Percentiles rank a stretch among this genome's conserved stretches.
Evolutionary conservation across 106 monocot species (phyloP).

Genomic region (Vanilla planifolia): DNA sequence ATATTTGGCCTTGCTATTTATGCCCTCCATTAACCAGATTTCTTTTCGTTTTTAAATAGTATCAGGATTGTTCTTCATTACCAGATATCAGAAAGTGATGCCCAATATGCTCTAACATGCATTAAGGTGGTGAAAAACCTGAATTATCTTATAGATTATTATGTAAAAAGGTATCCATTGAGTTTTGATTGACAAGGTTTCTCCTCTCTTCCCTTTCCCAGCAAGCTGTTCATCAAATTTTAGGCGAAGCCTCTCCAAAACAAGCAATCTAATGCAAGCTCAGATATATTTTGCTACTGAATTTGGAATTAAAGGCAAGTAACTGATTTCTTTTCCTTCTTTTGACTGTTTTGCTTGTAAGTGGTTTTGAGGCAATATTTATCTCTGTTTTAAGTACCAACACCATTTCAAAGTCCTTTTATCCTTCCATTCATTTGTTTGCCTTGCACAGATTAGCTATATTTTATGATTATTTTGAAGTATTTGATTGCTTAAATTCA

Average conservation of each 20-base stretch:
- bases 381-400: too few relatives aligned
- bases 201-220: conserved; percentile 14
- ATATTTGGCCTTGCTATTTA: not conserved
- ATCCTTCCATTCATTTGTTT: too few relatives aligned
- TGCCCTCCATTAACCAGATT: not conserved
- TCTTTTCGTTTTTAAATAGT: conserved; percentile 24
- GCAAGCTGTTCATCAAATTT: conserved; percentile 50
- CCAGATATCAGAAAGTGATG: conserved; percentile 86
- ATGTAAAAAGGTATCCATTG: not conserved
- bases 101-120: conserved; percentile 60
- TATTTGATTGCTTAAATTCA: too few relatives aligned
- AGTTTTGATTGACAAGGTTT: not conserved
- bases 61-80: conserved; percentile 78
- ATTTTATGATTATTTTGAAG: too few relatives aligned
- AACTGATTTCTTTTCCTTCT: too few relatives aligned
- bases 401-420: too few relatives aligned
- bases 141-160: not conserved
- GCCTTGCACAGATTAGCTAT: too few relatives aligned
- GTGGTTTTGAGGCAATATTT: too few relatives aligned
- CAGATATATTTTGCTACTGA: too few relatives aligned
- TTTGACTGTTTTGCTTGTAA: too few relatives aligned
- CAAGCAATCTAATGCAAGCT: not conserved
- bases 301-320: too few relatives aligned
- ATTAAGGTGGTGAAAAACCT: conserved; percentile 48
- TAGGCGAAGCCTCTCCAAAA: conserved; percentile 18